Evolutionary conservation across 148 eudicot species (phyloP).

Genomic region (Camellia japonica): DNA sequence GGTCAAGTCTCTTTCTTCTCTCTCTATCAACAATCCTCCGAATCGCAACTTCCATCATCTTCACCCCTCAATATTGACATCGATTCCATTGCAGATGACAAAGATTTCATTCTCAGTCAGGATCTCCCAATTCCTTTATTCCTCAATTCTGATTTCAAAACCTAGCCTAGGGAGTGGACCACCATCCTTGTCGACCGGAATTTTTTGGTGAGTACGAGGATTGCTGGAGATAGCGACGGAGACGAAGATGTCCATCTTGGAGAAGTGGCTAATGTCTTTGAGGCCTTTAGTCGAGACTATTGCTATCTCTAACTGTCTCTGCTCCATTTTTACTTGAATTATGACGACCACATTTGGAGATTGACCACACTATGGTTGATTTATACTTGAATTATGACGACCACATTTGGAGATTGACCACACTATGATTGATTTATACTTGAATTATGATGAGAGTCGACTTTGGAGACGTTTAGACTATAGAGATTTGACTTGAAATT

Average conservation of each 20-base stretch:
- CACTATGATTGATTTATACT: no score
- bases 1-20: constrained; percentile 33
- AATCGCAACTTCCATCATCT: constrained; percentile 17
- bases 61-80: constrained; percentile 18
- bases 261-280: constrained; percentile 45
- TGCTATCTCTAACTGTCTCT: constrained; percentile 28
- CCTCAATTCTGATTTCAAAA: not conserved
- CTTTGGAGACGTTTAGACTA: no score
- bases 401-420: no score
- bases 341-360: no score
- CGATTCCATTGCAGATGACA: constrained; percentile 38
- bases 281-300: constrained; percentile 46
- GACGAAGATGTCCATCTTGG: constrained; percentile 48
- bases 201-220: constrained; percentile 32
- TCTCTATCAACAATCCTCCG: constrained; percentile 3
- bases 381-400: no score
- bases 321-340: not conserved
- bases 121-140: constrained; percentile 18
- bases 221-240: constrained; percentile 30
- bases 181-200: constrained; percentile 47
- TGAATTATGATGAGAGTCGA: no score
- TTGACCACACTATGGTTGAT: no score
- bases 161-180: constrained; percentile 13
- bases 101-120: constrained; percentile 73
- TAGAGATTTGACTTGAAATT: no score